Evolutionary conservation across 164 flowering plant species (phyloP), one percentile per base, ranked within the genome.

Genomic region (Vitis labrusca): DNA sequence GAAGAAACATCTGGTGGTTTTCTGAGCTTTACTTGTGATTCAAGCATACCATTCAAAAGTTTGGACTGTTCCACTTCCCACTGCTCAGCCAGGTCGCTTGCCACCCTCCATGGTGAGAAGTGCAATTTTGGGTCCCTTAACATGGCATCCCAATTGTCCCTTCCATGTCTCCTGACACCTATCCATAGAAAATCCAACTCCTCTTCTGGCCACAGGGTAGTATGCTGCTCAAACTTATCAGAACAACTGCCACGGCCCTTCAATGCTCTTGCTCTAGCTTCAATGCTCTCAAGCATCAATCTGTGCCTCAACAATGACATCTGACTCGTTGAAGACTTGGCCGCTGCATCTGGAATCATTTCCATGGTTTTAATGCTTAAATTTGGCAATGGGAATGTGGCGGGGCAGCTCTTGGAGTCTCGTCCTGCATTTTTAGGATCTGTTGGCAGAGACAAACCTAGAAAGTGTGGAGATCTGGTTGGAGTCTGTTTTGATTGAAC

Each of bases 101-200:
- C 76, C 10, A 65, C 70, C 72, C 86, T 82, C 76, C 81, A 82
- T 11, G 82, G 60, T 8, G 79, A 79, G 68, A 89, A 89, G 14
- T 71, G 77, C 77, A 88, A 68, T 53, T 76, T 85, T 8, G 89
- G 88, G 71, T 89, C 94, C 67, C 64, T 72, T 60, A 89, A 67
- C 77, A 89, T 79, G 12, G 83, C 77, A 52, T 84, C 82, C 94
- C 94, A 89, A 58, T 85, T 86, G 10, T 76, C 84, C 71, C 77
- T 78, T 69, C 94, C 94, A 68, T 86, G 83, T 67, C 94, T 85
- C 66, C 94, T 78, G 51, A 89, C 89, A 48, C 94, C 94, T 9
- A 89, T 77, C 94, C 94, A 89, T 27, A 88, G 89, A 72, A 37
- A 82, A 73, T 89, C 94, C 60, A 89, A 70, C 69, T 89, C 94